Conservation (phyloP, 2,329 filamentous ascomycete genomes). For the Proliferodiscus dingleyae region DNA sequence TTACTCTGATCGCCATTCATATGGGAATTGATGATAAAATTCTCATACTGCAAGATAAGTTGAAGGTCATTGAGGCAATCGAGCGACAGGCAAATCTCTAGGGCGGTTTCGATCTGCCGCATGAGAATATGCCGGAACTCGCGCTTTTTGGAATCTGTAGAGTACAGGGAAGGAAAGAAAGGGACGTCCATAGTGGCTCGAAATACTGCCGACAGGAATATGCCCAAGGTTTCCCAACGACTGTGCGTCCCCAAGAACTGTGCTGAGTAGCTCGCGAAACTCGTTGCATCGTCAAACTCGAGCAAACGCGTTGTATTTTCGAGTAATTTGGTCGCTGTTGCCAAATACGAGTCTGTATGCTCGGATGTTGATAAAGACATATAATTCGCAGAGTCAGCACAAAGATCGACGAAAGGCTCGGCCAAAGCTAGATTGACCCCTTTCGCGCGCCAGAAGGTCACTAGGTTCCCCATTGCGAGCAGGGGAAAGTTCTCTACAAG, state of each 20-base stretch:
- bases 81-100: conserved; percentile 3
- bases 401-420: neutral
- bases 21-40: conserved; percentile 41
- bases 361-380: neutral
- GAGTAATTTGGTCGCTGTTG: neutral
- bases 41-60: conserved; percentile 41
- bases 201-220: neutral
- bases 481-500: neutral
- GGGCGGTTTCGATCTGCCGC: neutral
- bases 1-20: conserved; percentile 41
- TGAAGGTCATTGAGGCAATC: conserved; percentile 41
- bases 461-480: neutral
- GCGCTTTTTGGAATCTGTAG: conserved; percentile 57
- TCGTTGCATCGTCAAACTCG: neutral
- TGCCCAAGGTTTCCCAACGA: neutral
- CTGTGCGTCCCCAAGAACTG: neutral
- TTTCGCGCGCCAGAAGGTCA: neutral
- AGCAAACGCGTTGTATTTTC: neutral
- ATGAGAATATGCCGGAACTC: neutral
- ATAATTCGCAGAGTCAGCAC: neutral
- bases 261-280: neutral
- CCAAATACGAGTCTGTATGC: neutral
- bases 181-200: neutral
- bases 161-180: conserved; percentile 50
- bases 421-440: neutral